These are phyloP conservation scores for Daedaleopsis nitida DNA, from an alignment of 768 basidiomycete species.

Conservation along the genomic window DNA sequence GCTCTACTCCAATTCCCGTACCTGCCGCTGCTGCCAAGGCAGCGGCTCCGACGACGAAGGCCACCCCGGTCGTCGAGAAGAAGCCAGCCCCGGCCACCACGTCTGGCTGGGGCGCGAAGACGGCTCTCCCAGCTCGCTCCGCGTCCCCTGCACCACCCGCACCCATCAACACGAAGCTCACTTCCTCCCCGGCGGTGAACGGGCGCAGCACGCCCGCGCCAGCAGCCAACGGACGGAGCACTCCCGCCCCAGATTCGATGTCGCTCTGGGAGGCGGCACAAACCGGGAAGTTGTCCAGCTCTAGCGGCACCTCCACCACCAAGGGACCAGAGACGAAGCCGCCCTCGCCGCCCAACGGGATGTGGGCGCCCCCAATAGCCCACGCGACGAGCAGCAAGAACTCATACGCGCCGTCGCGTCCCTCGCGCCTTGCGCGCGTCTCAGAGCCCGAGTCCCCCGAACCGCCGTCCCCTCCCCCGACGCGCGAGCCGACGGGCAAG, in stretches of 20 bases:
- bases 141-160: conserved; percentile 13
- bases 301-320: not conserved
- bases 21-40: not conserved
- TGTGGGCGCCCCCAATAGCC: conserved; percentile 11
- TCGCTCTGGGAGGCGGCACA: conserved; percentile 7
- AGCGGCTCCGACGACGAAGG: not conserved
- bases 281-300: conserved; percentile 2
- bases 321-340: conserved; percentile 7
- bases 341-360: not conserved
- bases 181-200: not conserved
- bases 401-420: conserved; percentile 13
- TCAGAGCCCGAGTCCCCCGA: conserved; percentile 17
- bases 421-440: conserved; percentile 15
- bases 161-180: conserved; percentile 13
- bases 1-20: conserved; percentile 15
- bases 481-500: conserved; percentile 2
- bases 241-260: not conserved
- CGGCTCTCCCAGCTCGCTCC: conserved; percentile 4
- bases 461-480: conserved; percentile 13
- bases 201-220: conserved; percentile 5
- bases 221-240: not conserved
- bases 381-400: conserved; percentile 16
- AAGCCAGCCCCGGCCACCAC: conserved; percentile 1
- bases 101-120: conserved; percentile 6
- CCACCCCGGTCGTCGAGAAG: not conserved